A percentile compares a stretch with the other conserved stretches of the same genome.
These are phyloP conservation scores for Durotheca rogersii DNA, from an alignment of 495 filamentous ascomycete genomes.

Conservation along the genomic window DNA sequence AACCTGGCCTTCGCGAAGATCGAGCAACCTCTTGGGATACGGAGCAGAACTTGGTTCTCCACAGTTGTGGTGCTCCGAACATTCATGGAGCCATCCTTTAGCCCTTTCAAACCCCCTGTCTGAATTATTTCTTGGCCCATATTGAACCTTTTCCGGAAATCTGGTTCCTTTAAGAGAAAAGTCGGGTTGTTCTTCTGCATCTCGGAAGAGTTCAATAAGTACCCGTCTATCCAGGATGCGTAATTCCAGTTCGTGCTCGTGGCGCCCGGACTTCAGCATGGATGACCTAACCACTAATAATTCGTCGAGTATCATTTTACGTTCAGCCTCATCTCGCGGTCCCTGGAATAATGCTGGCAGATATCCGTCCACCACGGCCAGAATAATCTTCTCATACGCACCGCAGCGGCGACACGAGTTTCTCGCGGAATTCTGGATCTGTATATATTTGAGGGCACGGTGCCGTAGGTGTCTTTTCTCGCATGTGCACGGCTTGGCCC, in stretches of 20 bases:
- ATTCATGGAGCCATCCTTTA: background rate
- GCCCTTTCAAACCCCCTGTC: background rate
- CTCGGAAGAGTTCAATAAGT: background rate
- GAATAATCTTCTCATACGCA: background rate
- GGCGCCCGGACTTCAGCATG: background rate
- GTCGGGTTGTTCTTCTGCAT: background rate
- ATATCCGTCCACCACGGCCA: background rate
- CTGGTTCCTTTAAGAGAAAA: background rate
- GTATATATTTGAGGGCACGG: background rate
- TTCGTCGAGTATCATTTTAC: background rate
- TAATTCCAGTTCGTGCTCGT: background rate
- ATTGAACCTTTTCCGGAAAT: background rate
- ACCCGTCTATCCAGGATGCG: background rate
- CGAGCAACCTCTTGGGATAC: background rate
- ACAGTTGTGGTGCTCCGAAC: slow-evolving; percentile 1
- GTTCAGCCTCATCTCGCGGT: background rate
- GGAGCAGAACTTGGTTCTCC: background rate
- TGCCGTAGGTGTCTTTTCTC: background rate
- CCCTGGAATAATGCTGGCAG: background rate
- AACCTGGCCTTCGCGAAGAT: background rate
- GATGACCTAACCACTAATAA: background rate
- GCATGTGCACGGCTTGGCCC: background rate
- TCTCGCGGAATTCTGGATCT: background rate
- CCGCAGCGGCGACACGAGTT: background rate
- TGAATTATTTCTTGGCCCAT: background rate